These are phyloP conservation scores for Phytopythium kandeliae DNA, from an alignment of 352 stramenopile genomes.

Conservation along the genomic window DNA sequence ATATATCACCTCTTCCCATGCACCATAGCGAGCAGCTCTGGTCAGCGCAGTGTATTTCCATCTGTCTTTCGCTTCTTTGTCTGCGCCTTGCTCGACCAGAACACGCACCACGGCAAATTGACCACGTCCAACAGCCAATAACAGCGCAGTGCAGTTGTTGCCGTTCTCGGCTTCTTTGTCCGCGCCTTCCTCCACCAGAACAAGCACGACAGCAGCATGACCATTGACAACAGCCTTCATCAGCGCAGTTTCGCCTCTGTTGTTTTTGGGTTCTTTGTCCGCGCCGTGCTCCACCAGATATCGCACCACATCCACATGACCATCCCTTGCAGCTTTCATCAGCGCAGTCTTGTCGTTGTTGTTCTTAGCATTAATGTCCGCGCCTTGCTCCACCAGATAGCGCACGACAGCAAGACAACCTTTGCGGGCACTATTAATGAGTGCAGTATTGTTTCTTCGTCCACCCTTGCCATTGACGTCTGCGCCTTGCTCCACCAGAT, in stretches of 20 bases:
- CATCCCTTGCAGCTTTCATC: no score
- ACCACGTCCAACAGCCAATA: no score
- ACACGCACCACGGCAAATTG: not conserved
- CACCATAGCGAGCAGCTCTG: not conserved
- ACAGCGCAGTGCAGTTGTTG: not conserved
- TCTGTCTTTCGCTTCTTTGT: not conserved
- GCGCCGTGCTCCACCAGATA: no score
- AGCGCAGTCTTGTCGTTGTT: no score
- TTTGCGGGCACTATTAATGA: no score
- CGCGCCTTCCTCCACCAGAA: not conserved
- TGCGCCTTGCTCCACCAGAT: not conserved
- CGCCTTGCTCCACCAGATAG: not conserved
- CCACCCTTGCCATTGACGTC: no score
- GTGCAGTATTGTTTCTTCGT: no score
- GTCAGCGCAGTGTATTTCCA: not conserved
- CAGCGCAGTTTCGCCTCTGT: no score
- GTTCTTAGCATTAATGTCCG: not conserved
- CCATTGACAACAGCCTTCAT: no score
- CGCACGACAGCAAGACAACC: constrained; percentile 6
- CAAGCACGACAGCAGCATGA: not conserved
- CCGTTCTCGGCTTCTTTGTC: not conserved
- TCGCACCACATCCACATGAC: no score
- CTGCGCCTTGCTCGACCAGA: not conserved
- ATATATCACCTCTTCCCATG: not conserved
- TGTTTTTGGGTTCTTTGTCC: no score